These are phyloP conservation scores for Cryptosporidium ryanae DNA, from an alignment of 169 alveolate genomes.

Conservation along the genomic window DNA sequence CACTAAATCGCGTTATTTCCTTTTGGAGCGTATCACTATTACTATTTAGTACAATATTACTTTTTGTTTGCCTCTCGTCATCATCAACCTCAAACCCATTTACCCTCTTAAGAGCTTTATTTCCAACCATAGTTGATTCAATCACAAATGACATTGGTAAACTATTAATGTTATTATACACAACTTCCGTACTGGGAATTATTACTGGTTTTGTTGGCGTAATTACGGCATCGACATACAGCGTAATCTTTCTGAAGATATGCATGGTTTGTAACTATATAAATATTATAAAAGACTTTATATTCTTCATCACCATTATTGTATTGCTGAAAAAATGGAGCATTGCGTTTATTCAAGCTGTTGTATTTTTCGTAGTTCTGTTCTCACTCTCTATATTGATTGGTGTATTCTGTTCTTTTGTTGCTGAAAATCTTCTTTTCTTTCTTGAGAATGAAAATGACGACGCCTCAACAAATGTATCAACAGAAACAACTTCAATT, in stretches of 20 bases:
- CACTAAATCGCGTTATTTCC: constrained; percentile 19
- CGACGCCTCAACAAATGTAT: constrained; percentile 9
- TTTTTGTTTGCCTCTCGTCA: constrained; percentile 19
- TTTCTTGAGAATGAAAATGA: constrained; percentile 16
- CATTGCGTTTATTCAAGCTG: constrained; percentile 4
- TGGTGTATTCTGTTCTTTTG: constrained; percentile 45
- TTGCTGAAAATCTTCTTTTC: constrained; percentile 27
- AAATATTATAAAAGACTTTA: constrained; percentile 43
- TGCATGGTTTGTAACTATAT: constrained; percentile 62
- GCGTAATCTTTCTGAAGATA: constrained; percentile 28
- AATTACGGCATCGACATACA: constrained; percentile 23
- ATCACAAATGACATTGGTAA: constrained; percentile 6
- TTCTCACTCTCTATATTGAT: not conserved
- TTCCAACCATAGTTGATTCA: constrained; percentile 23
- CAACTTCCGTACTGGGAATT: not conserved
- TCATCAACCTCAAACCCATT: constrained; percentile 21
- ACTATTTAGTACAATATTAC: constrained; percentile 2
- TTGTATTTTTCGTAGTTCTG: constrained; percentile 10
- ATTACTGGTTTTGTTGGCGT: constrained; percentile 40
- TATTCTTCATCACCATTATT: constrained; percentile 14
- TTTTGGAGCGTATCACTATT: constrained; percentile 46
- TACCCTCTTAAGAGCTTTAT: constrained; percentile 3
- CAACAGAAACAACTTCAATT: constrained; percentile 34
- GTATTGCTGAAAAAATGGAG: constrained; percentile 30
- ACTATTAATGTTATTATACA: constrained; percentile 23